A percentile compares a stretch with the other conserved stretches of the same genome.
Conservation (phyloP, 2,329 filamentous ascomycete species). For the Pseudogymnoascus sp. region DNA sequence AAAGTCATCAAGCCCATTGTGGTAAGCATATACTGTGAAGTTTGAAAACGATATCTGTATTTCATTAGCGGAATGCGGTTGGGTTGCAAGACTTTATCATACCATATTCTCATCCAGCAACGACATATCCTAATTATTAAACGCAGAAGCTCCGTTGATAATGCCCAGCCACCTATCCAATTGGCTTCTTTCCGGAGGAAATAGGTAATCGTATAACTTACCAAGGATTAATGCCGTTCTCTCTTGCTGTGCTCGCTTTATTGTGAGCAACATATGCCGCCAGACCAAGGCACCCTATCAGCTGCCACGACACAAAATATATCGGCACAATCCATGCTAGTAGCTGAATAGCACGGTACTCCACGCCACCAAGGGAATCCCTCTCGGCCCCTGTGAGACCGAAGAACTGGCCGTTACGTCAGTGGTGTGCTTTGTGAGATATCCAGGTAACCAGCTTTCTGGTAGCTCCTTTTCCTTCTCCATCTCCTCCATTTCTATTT, state of each 20-base stretch:
- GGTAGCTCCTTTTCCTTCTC: constrained; percentile 50
- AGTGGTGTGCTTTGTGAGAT: constrained; percentile 36
- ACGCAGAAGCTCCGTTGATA: constrained; percentile 41
- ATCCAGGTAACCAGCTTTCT: constrained; percentile 53
- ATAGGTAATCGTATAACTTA: constrained; percentile 73
- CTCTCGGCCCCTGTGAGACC: constrained; percentile 83
- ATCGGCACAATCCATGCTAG: constrained; percentile 50
- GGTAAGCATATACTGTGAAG: constrained; percentile 69
- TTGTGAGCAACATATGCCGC: constrained; percentile 48
- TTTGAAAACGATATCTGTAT: not conserved
- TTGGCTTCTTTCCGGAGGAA: constrained; percentile 64
- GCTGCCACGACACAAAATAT: constrained; percentile 38
- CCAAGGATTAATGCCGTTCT: constrained; percentile 55
- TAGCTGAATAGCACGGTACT: constrained; percentile 85
- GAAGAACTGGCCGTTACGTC: constrained; percentile 90
- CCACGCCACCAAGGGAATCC: constrained; percentile 90
- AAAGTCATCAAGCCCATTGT: constrained; percentile 81
- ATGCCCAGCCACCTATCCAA: constrained; percentile 71
- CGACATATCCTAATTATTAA: constrained; percentile 81
- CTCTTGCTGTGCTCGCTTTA: constrained; percentile 38
- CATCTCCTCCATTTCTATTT: constrained; percentile 46
- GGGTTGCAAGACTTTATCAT: constrained; percentile 14
- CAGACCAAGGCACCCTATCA: not conserved
- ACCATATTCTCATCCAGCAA: constrained; percentile 57
- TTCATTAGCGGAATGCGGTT: not conserved